phyloP scores from a whole-genome alignment of 2,329 filamentous ascomycete species.

The Ceratocystis diversiconidia region DNA sequence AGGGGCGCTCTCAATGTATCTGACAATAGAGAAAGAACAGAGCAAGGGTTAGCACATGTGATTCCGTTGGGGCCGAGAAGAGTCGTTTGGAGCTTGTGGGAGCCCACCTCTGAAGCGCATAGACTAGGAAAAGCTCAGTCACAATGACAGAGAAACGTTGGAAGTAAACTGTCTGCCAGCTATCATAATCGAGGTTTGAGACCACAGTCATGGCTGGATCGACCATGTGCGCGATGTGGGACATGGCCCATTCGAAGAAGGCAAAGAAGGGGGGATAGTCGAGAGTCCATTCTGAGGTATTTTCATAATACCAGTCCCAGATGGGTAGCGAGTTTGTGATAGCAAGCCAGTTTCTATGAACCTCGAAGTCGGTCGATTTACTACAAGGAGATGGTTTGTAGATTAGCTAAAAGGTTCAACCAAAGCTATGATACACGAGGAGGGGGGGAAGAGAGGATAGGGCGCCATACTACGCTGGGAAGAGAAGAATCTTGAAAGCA shows the following conservation, averaged over 20 bases:
- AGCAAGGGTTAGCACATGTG: not conserved
- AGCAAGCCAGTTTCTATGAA: slow-evolving; percentile 96
- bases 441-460: not conserved
- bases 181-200: slow-evolving; percentile 70
- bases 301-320: slow-evolving; percentile 89
- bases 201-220: slow-evolving; percentile 74
- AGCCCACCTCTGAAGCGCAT: slow-evolving; percentile 59
- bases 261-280: slow-evolving; percentile 98
- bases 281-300: slow-evolving; percentile 97
- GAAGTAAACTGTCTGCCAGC: slow-evolving; percentile 89
- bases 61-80: not conserved
- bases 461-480: slow-evolving; percentile 81
- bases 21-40: slow-evolving; percentile 24
- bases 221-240: slow-evolving; percentile 59
- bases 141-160: slow-evolving; percentile 77
- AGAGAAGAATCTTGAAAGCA: slow-evolving; percentile 80
- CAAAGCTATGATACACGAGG: not conserved
- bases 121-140: slow-evolving; percentile 72
- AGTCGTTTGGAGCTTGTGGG: not conserved
- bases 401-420: slow-evolving; percentile 4
- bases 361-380: slow-evolving; percentile 98
- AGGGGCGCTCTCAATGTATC: slow-evolving; percentile 61
- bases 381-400: slow-evolving; percentile 32
- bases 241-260: slow-evolving; percentile 87
- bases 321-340: slow-evolving; percentile 81